These are phyloP conservation scores for Nakazawaea anatomiae DNA, from an alignment of 805 yeast species.

Conservation along the genomic window DNA sequence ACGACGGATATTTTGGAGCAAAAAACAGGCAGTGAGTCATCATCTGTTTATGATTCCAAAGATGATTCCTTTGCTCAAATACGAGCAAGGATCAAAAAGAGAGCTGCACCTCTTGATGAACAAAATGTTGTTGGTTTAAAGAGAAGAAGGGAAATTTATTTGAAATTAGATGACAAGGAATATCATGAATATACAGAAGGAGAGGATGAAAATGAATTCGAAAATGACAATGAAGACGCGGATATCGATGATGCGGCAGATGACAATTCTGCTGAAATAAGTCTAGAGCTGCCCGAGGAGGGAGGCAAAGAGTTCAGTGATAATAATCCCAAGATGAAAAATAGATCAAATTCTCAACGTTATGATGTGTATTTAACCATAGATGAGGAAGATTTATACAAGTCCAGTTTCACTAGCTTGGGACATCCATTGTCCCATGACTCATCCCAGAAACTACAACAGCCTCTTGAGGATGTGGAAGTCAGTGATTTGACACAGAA, in stretches of 20 bases:
- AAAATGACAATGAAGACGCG: constrained; percentile 1
- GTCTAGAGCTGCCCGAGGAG: constrained; percentile 16
- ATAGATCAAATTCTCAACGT: constrained; percentile 7
- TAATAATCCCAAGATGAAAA: constrained; percentile 1
- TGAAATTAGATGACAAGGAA: constrained; percentile 1
- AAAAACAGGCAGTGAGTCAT: neutral
- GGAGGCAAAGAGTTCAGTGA: neutral
- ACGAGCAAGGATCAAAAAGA: neutral
- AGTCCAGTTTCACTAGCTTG: neutral
- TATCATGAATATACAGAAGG: neutral
- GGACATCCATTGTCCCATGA: neutral
- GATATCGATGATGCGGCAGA: constrained; percentile 11
- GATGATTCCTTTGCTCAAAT: neutral
- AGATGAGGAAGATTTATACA: constrained; percentile 24
- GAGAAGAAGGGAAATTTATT: neutral
- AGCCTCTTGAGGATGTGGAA: neutral
- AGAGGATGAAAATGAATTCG: constrained; percentile 9
- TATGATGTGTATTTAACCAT: constrained; percentile 32
- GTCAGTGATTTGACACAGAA: neutral
- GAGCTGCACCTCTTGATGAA: neutral
- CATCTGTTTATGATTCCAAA: neutral
- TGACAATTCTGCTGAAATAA: constrained; percentile 8
- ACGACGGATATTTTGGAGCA: neutral
- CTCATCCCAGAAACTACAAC: neutral
- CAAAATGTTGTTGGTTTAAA: neutral